Evolutionary conservation across 768 basidiomycete genomes (phyloP), one percentile per base, ranked within the genome.

Genomic region (Boletellus ananas): DNA sequence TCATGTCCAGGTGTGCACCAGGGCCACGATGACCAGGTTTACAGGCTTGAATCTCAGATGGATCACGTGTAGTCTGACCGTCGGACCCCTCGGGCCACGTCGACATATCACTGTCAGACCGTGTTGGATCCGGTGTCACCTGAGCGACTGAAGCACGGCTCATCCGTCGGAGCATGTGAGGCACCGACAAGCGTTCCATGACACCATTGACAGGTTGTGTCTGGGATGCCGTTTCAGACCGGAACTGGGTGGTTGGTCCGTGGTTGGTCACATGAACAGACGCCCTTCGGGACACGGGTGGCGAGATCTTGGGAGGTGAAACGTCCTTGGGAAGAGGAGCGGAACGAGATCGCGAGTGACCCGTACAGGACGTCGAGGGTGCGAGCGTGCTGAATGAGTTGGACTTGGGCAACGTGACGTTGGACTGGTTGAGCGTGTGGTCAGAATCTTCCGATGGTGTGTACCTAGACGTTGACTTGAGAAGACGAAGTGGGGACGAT

Each of bases 311-410:
- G 12, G 47, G 50, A 35, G 51, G 50, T 37, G 50, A 34, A 4
- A 23, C 36, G 27, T 49, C 55, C 45, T 41, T 57, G 47, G 45
- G 14, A 38, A 59, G 47, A 39, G 50, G 50, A 16, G 31, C 33
- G 20, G 59, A 56, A 31, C 56, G 54, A 13, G 64, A 57, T 45
- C 50, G 57, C 16, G 58, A 63, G 11, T 47, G 55, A 13, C 56
- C 63, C 2, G 62, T 66, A 36, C 54, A 57, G 12, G 64, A 64
- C 23, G 49, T 58, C n/a, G 65, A 55, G 6, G 58, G 57, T 9
- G 65, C 50, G 14, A 69, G 56, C 2, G 66, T 69, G 25, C 57
- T 60, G 31, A 56, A 57, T 1, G 66, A 69, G 49, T 56, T 61
- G 45, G 51, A 58, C 35, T 57, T 60, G 39, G 55, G 60, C 17